Conservation (phyloP, 331 rosid species). For the Erythrophleum ivorense region DNA sequence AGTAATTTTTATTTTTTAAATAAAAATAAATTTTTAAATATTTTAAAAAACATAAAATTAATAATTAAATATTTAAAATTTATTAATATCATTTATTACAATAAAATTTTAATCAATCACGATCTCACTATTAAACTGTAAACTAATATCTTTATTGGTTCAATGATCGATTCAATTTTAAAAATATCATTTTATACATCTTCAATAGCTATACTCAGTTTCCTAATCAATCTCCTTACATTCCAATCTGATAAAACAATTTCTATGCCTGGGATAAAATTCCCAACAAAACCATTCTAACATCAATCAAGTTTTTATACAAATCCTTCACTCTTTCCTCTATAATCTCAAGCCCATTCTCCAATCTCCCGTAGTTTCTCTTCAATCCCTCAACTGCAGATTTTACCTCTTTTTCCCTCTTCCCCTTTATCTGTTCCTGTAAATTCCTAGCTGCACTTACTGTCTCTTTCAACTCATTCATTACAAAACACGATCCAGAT, state of each 20-base stretch:
- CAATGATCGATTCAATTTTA: too few relatives aligned
- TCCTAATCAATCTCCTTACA: constrained; percentile 29
- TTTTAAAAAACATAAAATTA: too few relatives aligned
- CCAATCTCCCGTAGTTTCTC: constrained; percentile 43
- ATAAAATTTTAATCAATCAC: too few relatives aligned
- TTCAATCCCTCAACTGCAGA: constrained; percentile 45
- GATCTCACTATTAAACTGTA: too few relatives aligned
- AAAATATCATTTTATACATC: too few relatives aligned
- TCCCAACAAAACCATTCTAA: constrained; percentile 57
- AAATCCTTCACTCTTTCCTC: constrained; percentile 53
- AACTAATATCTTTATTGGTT: too few relatives aligned
- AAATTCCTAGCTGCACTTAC: constrained; percentile 44
- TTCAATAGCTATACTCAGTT: neutral
- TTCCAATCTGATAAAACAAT: constrained; percentile 17
- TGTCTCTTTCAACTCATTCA: constrained; percentile 42
- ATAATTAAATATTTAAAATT: too few relatives aligned
- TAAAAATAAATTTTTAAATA: too few relatives aligned
- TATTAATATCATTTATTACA: too few relatives aligned
- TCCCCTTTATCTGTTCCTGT: constrained; percentile 42
- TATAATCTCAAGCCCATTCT: constrained; percentile 42
- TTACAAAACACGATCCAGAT: constrained; percentile 18
- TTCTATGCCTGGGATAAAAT: constrained; percentile 48
- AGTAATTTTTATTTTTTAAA: too few relatives aligned
- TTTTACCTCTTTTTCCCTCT: constrained; percentile 35
- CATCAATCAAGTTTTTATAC: constrained; percentile 55